Conservation (phyloP, 805 yeast genomes). For the Maudiozyma saulgeensis region DNA sequence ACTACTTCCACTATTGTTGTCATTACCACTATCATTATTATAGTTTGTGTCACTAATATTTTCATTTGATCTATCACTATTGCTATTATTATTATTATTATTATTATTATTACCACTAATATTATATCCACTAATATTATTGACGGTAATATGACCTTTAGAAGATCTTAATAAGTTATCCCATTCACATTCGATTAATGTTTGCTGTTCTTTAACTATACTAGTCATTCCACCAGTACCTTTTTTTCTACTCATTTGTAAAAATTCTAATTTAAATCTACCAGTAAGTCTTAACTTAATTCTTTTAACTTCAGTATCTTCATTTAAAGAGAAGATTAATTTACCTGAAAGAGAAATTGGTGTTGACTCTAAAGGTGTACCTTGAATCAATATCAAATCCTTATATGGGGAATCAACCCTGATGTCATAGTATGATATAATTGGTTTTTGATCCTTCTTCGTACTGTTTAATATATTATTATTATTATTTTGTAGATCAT, state of each 20-base stretch:
- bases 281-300: constrained; percentile 56
- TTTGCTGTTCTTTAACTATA: constrained; percentile 42
- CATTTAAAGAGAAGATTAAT: constrained; percentile 60
- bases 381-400: constrained; percentile 69
- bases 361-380: constrained; percentile 65
- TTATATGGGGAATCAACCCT: constrained; percentile 31
- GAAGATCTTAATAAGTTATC: constrained; percentile 38
- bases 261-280: constrained; percentile 50
- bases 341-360: constrained; percentile 68
- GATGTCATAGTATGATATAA: constrained; percentile 25
- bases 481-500: not conserved
- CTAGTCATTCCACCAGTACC: constrained; percentile 26
- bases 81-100: not conserved
- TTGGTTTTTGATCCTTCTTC: constrained; percentile 3
- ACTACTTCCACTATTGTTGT: not conserved
- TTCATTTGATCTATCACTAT: not conserved
- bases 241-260: constrained; percentile 32
- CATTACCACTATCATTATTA: not conserved
- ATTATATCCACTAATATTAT: constrained; percentile 7
- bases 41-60: not conserved
- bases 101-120: not conserved
- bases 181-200: constrained; percentile 67
- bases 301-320: constrained; percentile 53
- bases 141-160: constrained; percentile 20
- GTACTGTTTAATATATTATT: not conserved